These are phyloP conservation scores for Teunomyces cretensis DNA, from an alignment of 805 yeast species.

Conservation along the genomic window DNA sequence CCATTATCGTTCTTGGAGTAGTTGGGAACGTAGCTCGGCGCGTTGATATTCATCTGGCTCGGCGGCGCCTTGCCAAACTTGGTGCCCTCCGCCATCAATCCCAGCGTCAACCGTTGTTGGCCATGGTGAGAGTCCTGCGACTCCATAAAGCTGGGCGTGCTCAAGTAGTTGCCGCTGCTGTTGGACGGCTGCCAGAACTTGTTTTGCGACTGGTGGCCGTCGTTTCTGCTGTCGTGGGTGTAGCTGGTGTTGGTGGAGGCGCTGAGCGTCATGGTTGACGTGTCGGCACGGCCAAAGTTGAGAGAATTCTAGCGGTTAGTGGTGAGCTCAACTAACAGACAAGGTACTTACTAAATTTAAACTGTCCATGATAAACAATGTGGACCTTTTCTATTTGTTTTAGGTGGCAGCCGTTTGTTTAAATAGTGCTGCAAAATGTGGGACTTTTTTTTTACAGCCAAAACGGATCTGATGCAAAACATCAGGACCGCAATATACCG, in stretches of 20 bases:
- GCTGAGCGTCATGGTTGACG: not conserved
- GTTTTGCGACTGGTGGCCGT: not conserved
- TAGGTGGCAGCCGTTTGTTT: not conserved
- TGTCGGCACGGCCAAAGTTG: not conserved
- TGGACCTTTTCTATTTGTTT: too few species aligned
- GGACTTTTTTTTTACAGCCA: slow-evolving; percentile 4
- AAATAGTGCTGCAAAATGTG: slow-evolving; percentile 1
- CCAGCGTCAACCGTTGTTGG: slow-evolving; percentile 3
- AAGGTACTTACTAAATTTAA: slow-evolving; percentile 1
- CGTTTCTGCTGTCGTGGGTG: not conserved
- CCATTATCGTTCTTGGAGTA: slow-evolving; percentile 5
- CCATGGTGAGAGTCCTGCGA: too few species aligned
- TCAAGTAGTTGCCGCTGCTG: not conserved
- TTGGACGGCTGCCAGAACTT: slow-evolving; percentile 3
- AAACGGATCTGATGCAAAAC: not conserved
- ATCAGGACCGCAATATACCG: too few species aligned
- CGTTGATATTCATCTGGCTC: slow-evolving; percentile 25
- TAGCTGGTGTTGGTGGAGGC: slow-evolving; percentile 1
- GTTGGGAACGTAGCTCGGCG: slow-evolving; percentile 31
- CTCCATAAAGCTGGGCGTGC: slow-evolving; percentile 2
- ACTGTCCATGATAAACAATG: not conserved
- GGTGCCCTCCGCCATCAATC: not conserved
- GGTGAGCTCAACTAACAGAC: too few species aligned
- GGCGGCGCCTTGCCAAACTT: slow-evolving; percentile 6
- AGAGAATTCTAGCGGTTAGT: not conserved